Base-by-base conservation (phyloP, 179 eudicot genomes). In the Sideroxylon spinosum region DNA sequence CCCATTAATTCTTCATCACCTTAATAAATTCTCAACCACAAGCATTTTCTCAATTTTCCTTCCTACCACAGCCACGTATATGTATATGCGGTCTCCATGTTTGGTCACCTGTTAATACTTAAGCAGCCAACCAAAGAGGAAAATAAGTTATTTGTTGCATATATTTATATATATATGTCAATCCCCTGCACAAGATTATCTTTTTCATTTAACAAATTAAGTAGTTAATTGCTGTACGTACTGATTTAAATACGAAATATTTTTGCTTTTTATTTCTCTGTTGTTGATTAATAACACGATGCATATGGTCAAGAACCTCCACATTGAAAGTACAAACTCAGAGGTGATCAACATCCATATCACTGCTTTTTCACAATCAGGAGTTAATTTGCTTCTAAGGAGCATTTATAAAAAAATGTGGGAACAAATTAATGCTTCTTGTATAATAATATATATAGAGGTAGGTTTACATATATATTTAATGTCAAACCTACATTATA, bases 91-190 rank as follows among this genome's bases (percentile, higher is more conserved):
- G 46, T 1, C 37, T 29, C 37, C 37, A 50, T 57, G 77, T 64
- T 77, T 63, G 84, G 84, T 71, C 76, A 81, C 80, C 83, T 71
- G 57, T 64, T 28, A 32, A 37, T 10, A n/a, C 20, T 49, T 14
- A 9, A 0, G 11, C n/a, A 50, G 60, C 10, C 50, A 29, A 29
- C 37, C 37, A 29, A 29, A 29, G 37, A 29, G 37, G 3, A 29
- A 29, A 29, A 29, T 29, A 29, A 29, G 37, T 29, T 29, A 29
- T 29, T 29, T 29, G 3, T 29, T 29, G 37, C 14, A 16, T 10
- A 32, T 23, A 26, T 19, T 32, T 28, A 16, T 37, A 71, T 78
- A 62, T 63, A 73, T 19, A 50, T 48, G 49, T 52, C 10, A 50
- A 50, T 12, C 22, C 13, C 6, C 6, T 8, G 22, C 62, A 57